Percentiles rank a stretch among this genome's conserved stretches.
These are phyloP conservation scores for Claviceps africana DNA, from an alignment of 2,329 filamentous ascomycete species.

Conservation along the genomic window DNA sequence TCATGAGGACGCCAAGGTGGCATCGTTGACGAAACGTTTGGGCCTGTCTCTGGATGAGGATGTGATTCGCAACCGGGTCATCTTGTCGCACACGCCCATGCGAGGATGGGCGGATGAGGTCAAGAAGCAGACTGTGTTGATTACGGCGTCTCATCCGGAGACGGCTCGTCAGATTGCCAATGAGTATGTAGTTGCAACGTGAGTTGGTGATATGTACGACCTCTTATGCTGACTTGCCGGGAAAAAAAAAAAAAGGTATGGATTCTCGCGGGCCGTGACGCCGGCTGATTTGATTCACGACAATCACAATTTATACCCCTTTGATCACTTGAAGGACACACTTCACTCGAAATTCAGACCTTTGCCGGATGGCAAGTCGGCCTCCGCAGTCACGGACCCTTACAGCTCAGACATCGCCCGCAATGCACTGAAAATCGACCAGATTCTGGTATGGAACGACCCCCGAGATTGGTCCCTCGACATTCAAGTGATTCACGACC, in stretches of 20 bases:
- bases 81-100: constrained; percentile 85
- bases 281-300: constrained; percentile 70
- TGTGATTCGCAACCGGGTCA: constrained; percentile 21
- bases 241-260: constrained; percentile 30
- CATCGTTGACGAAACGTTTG: constrained; percentile 20
- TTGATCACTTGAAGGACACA: constrained; percentile 34
- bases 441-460: constrained; percentile 89
- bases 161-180: constrained; percentile 62
- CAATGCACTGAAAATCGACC: constrained; percentile 60
- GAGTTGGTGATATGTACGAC: no score
- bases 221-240: neutral
- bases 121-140: constrained; percentile 45
- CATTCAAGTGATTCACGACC: constrained; percentile 67
- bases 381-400: constrained; percentile 17
- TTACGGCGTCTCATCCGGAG: constrained; percentile 55
- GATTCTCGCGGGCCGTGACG: constrained; percentile 70
- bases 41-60: constrained; percentile 18
- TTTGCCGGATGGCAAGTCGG: constrained; percentile 21
- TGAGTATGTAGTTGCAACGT: constrained; percentile 31
- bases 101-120: constrained; percentile 38
- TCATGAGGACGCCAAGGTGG: constrained; percentile 41
- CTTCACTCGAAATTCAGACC: constrained; percentile 16
- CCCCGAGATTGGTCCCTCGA: constrained; percentile 93
- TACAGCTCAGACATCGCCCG: constrained; percentile 21
- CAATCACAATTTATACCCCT: constrained; percentile 70